These are phyloP conservation scores for Castanea mollissima DNA, from an alignment of 306 rosid species.

Conservation along the genomic window DNA sequence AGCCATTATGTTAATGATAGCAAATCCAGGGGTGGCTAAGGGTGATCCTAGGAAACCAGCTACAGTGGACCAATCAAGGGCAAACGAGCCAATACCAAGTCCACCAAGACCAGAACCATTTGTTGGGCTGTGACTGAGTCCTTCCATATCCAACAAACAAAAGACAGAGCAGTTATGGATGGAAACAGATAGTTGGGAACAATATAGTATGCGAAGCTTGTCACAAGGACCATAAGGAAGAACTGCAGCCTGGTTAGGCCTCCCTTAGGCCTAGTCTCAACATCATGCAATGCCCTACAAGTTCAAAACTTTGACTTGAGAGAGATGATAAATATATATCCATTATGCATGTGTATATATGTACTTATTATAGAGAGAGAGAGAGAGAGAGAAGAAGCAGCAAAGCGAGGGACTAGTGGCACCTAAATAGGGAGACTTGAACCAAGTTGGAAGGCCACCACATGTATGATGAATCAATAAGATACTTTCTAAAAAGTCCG, in stretches of 20 bases:
- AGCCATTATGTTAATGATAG: constrained; percentile 45
- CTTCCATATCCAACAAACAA: constrained; percentile 71
- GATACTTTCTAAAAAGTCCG: constrained; percentile 67
- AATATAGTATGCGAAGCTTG: constrained; percentile 69
- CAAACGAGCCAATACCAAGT: constrained; percentile 79
- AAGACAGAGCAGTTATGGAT: constrained; percentile 49
- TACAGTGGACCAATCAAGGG: constrained; percentile 77
- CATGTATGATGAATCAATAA: constrained; percentile 92
- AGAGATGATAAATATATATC: not conserved
- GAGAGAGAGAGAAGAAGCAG: not conserved
- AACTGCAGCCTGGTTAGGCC: constrained; percentile 73
- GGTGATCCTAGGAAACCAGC: constrained; percentile 75
- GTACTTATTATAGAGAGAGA: no score
- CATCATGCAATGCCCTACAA: constrained; percentile 81
- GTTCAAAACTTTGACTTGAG: not conserved
- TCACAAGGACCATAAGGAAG: constrained; percentile 49
- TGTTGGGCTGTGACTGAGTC: constrained; percentile 79
- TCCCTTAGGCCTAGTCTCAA: constrained; percentile 64
- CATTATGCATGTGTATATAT: no score
- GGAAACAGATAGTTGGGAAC: constrained; percentile 77
- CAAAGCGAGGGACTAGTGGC: not conserved
- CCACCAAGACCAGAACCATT: constrained; percentile 68
- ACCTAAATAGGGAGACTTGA: constrained; percentile 86
- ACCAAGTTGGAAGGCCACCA: constrained; percentile 95
- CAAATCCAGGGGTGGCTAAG: constrained; percentile 67